These are phyloP conservation scores for Lyophyllum shimeji DNA, from an alignment of 768 basidiomycete species.

Conservation along the genomic window DNA sequence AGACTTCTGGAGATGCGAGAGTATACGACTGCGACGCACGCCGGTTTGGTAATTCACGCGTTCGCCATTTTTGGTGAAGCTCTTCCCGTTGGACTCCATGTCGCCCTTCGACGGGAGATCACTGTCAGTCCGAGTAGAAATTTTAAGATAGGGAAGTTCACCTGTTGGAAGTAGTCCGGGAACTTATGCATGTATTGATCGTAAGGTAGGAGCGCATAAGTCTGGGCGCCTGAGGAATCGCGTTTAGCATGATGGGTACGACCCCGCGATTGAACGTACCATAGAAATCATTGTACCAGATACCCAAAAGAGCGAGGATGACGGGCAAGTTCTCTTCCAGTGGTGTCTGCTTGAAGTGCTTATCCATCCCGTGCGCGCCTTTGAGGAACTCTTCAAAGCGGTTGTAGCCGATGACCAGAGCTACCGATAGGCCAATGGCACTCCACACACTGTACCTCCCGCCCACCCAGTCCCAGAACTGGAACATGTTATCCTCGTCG, in stretches of 20 bases:
- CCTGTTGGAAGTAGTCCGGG: slow-evolving; percentile 99
- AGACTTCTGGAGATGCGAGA: background rate
- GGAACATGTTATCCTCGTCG: slow-evolving; percentile 92
- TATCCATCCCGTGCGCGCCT: slow-evolving; percentile 97
- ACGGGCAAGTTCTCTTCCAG: slow-evolving; percentile 92
- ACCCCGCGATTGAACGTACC: slow-evolving; percentile 31
- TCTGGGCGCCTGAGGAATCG: slow-evolving; percentile 72
- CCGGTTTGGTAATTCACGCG: slow-evolving; percentile 37
- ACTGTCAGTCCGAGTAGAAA: background rate
- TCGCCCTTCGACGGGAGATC: slow-evolving; percentile 61
- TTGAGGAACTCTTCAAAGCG: slow-evolving; percentile 88
- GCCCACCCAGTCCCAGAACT: slow-evolving; percentile 99
- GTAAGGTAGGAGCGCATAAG: slow-evolving; percentile 92
- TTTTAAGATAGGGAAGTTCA: slow-evolving; percentile 11
- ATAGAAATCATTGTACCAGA: slow-evolving; percentile 99
- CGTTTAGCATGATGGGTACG: background rate
- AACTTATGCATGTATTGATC: slow-evolving; percentile 99
- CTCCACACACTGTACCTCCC: slow-evolving; percentile 99
- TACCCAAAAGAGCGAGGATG: slow-evolving; percentile 84
- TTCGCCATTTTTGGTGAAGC: background rate
- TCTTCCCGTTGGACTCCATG: slow-evolving; percentile 50
- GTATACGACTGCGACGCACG: slow-evolving; percentile 44
- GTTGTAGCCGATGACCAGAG: slow-evolving; percentile 89
- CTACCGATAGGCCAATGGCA: slow-evolving; percentile 95
- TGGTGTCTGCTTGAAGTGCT: slow-evolving; percentile 89